Evolutionary conservation across 202 grass and related monocot species (phyloP), one percentile per base, ranked within the genome.

Genomic region (Panicum hallii): DNA sequence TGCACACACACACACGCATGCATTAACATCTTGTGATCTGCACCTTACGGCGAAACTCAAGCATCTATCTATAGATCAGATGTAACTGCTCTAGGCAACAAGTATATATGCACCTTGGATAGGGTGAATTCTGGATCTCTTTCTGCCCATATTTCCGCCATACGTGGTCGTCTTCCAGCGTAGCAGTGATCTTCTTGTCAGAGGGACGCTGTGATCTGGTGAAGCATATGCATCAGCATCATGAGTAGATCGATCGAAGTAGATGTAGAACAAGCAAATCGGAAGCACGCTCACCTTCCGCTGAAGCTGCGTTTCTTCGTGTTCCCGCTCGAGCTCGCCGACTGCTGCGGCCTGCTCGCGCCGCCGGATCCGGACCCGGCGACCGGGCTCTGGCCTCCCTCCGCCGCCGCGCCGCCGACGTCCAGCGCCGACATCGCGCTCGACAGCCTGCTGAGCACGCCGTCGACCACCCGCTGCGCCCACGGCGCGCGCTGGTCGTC

Each of bases 111-210:
- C 70, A 94, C 92, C 86, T 93, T 36, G 83, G 78, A n/a, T 92
- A 11, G 4, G 34, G 2, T 26, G 84, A 87, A 38, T 83, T 86
- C 43, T 93, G 89, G 75, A 95, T 95, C 1, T 87, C 75, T 69
- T 98, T 98, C 87, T 93, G 95, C 57, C 93, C 95, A 42, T 95
- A 98, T 87, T 98, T 98, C 32, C 95, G 86, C 95, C 95, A 98
- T 1, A 80, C 32, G 5, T 95, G 85, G 14, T 91, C 90, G 67
- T 98, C 95, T 1, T 85, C 87, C 32, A 92, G 49, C 3, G 74
- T 86, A n/a, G 52, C 4, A 4, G 67, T 60, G 52, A 86, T 63
- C 63, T 34, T 71, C 4, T 42, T 72, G 22, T 12, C 10, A 26
- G 42, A 74, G 9, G 67, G 5, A 14, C 34, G 49, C 17, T 63